phyloP scores from a whole-genome alignment of 495 filamentous ascomycete species.

The Barbatosphaeria neglecta region DNA sequence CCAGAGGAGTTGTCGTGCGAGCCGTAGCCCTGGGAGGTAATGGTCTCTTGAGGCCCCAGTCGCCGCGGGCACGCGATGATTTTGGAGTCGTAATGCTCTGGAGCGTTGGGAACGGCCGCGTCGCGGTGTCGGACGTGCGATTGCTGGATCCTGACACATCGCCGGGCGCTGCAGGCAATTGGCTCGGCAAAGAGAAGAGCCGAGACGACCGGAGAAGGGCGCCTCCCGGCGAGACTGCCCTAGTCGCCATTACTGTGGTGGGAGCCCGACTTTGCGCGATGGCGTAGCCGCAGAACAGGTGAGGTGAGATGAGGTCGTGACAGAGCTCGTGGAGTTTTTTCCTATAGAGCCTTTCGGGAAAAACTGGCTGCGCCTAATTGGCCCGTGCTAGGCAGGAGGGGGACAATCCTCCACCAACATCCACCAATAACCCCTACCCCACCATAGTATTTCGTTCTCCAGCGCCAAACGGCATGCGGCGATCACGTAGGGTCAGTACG shows the following conservation, averaged over 20 bases:
- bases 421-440: too few species aligned
- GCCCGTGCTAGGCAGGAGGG: neutral
- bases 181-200: slow-evolving; percentile 43
- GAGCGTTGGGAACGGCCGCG: slow-evolving; percentile 66
- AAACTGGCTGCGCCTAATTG: neutral
- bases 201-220: slow-evolving; percentile 48
- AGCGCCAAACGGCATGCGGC: too few species aligned
- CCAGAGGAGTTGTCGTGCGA: slow-evolving; percentile 54
- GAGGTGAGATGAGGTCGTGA: neutral
- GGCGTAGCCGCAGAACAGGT: neutral
- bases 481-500: too few species aligned
- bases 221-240: slow-evolving; percentile 45
- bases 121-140: slow-evolving; percentile 52
- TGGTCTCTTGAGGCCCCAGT: slow-evolving; percentile 90
- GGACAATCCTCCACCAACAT: too few species aligned
- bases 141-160: slow-evolving; percentile 24
- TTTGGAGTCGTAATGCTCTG: slow-evolving; percentile 72
- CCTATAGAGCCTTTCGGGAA: neutral
- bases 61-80: slow-evolving; percentile 63
- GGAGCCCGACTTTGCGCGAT: neutral
- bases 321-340: neutral
- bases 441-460: too few species aligned
- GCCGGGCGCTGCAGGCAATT: slow-evolving; percentile 30
- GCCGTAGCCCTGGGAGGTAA: slow-evolving; percentile 66
- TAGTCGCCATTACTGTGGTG: neutral